Percentiles rank a stretch among this genome's conserved stretches.
Conservation (phyloP, 164 flowering plant species). For the Chimonanthus praecox region DNA sequence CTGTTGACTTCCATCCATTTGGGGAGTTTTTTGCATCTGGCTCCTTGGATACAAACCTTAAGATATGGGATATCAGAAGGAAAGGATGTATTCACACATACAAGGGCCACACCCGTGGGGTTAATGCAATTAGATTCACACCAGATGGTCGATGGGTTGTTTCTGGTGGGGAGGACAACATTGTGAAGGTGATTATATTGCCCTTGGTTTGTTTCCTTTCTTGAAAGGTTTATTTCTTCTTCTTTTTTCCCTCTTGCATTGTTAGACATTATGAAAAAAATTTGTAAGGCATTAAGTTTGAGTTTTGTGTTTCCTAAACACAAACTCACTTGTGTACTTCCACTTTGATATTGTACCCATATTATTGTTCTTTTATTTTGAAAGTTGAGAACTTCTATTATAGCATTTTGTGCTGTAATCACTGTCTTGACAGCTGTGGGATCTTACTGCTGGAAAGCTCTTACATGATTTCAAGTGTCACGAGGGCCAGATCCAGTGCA, state of each 20-base stretch:
- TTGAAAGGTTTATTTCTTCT: too few species aligned
- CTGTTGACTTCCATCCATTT: conserved; percentile 98
- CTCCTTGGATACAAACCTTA: conserved; percentile 92
- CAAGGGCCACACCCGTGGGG: conserved; percentile 97
- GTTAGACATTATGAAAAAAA: not conserved
- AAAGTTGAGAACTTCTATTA: not conserved
- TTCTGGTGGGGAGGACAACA: conserved; percentile 95
- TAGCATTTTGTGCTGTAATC: not conserved
- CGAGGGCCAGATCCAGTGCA: conserved; percentile 91
- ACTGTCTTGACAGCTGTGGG: conserved; percentile 69
- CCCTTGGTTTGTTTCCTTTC: not conserved
- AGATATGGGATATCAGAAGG: conserved; percentile 98
- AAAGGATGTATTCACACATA: conserved; percentile 98
- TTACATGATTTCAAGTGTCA: conserved; percentile 93
- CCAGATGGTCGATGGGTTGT: conserved; percentile 99
- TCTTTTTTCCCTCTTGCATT: not conserved
- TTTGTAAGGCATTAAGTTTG: not conserved
- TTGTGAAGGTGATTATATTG: conserved; percentile 67
- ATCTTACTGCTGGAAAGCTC: conserved; percentile 96
- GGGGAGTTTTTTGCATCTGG: conserved; percentile 99
- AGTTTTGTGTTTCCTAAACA: not conserved
- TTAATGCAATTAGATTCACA: conserved; percentile 89
- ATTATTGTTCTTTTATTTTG: not conserved
- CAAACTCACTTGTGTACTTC: conserved; percentile 1
- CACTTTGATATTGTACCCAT: not conserved